Percentiles rank a stretch among this genome's conserved stretches.
These are phyloP conservation scores for Trichoderma aggressivum DNA, from an alignment of 2,329 filamentous ascomycete genomes.

Conservation along the genomic window DNA sequence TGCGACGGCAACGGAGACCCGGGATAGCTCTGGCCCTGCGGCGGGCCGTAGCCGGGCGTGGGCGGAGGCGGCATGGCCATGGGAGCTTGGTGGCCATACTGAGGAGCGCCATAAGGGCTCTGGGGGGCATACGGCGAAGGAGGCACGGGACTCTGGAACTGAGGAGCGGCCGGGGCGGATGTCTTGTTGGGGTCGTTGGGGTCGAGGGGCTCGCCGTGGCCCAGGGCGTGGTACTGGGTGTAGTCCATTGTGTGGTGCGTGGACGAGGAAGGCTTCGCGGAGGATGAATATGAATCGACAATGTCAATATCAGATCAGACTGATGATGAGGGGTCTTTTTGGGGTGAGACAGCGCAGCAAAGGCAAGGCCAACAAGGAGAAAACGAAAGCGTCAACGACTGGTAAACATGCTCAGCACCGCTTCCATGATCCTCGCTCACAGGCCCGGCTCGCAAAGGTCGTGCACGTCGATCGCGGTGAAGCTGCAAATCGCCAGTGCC, in stretches of 20 bases:
- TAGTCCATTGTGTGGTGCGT: conserved; percentile 51
- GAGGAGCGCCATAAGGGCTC: conserved; percentile 29
- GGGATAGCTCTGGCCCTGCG: conserved; percentile 31
- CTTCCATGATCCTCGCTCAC: conserved; percentile 22
- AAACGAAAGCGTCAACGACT: not conserved
- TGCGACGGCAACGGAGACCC: conserved; percentile 33
- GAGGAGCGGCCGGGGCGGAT: conserved; percentile 48
- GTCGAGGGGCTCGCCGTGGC: conserved; percentile 53
- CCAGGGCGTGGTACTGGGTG: conserved; percentile 54
- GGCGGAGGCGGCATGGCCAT: conserved; percentile 31
- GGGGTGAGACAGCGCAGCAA: not conserved
- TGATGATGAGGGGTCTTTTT: conserved; percentile 13
- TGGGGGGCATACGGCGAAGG: conserved; percentile 54
- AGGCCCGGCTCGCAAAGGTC: conserved; percentile 5
- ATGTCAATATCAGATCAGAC: conserved; percentile 16
- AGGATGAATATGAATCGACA: not conserved
- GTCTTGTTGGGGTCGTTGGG: conserved; percentile 52
- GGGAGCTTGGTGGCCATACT: conserved; percentile 21
- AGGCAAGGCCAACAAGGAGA: not conserved
- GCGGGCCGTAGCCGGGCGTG: conserved; percentile 28
- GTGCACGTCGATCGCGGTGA: not conserved
- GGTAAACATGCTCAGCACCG: conserved; percentile 17
- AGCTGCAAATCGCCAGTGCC: conserved; percentile 9
- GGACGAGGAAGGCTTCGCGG: not conserved
- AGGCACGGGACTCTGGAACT: conserved; percentile 55